Evolutionary conservation across 2,329 filamentous ascomycete genomes (phyloP).

Genomic region (Didymella sp.): DNA sequence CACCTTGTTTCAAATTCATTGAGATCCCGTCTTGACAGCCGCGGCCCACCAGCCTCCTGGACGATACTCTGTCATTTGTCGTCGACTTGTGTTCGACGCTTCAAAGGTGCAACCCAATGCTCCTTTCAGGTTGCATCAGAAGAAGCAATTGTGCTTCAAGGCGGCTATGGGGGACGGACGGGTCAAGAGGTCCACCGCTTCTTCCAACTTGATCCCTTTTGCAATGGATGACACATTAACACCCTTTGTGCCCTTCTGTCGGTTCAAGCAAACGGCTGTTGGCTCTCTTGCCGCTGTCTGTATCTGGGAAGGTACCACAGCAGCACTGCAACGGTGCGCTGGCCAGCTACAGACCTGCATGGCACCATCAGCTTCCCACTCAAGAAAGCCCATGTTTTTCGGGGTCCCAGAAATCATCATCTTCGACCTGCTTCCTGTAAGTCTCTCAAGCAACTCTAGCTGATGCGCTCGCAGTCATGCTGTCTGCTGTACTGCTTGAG

Average conservation of each 20-base stretch:
- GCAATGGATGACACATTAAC: not conserved
- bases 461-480: not conserved
- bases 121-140: not conserved
- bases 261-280: not conserved
- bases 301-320: not conserved
- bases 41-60: slow-evolving; percentile 6
- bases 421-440: not conserved
- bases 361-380: not conserved
- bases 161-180: not conserved
- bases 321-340: slow-evolving; percentile 1
- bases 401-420: not conserved
- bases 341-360: not conserved
- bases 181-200: slow-evolving; percentile 2
- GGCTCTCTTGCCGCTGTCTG: slow-evolving; percentile 1
- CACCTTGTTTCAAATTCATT: slow-evolving; percentile 17
- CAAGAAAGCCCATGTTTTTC: not conserved
- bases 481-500: not conserved
- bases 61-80: not conserved
- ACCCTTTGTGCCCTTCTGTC: slow-evolving; percentile 4
- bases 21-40: not conserved
- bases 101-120: not conserved
- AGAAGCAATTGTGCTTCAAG: not conserved
- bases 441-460: not conserved
- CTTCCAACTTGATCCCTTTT: not conserved
- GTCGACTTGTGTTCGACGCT: not conserved